Evolutionary conservation across 441 rosid species (phyloP).

Genomic region (Biscutella laevigata): DNA sequence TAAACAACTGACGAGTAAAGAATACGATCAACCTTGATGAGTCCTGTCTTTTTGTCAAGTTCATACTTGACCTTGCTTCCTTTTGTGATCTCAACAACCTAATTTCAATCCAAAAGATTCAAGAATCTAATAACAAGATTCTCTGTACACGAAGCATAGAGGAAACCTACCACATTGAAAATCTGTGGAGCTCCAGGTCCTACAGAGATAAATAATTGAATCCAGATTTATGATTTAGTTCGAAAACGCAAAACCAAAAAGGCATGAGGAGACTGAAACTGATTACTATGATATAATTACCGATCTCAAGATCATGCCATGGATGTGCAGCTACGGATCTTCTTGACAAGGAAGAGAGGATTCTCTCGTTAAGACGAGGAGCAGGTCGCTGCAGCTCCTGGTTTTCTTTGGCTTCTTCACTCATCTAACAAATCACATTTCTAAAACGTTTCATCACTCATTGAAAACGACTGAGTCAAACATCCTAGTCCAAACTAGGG

Average conservation of each 20-base stretch:
- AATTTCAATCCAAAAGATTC: not conserved
- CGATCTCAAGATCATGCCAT: slow-evolving; percentile 39
- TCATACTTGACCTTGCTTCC: slow-evolving; percentile 39
- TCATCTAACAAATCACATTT: slow-evolving; percentile 18
- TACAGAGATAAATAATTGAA: too few relatives aligned
- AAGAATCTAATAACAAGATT: not conserved
- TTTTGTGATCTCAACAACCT: slow-evolving; percentile 37
- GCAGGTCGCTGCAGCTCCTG: slow-evolving; percentile 18
- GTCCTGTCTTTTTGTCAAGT: slow-evolving; percentile 38
- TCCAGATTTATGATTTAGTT: not conserved
- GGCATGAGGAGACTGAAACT: not conserved
- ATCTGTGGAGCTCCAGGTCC: slow-evolving; percentile 38
- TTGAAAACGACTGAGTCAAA: not conserved
- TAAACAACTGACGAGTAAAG: slow-evolving; percentile 35
- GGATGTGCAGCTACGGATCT: slow-evolving; percentile 38
- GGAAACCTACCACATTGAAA: slow-evolving; percentile 28
- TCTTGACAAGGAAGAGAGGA: slow-evolving; percentile 33
- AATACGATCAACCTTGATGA: slow-evolving; percentile 34
- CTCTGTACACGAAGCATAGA: not conserved
- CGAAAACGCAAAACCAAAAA: not conserved
- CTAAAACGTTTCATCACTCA: not conserved
- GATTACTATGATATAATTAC: too few relatives aligned
- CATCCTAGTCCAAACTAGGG: not conserved
- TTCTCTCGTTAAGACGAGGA: slow-evolving; percentile 37
- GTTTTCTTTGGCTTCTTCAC: slow-evolving; percentile 16